Evolutionary conservation across 257 asterid genomes (phyloP), one percentile per base, ranked within the genome.

Genomic region (Salvia hispanica): DNA sequence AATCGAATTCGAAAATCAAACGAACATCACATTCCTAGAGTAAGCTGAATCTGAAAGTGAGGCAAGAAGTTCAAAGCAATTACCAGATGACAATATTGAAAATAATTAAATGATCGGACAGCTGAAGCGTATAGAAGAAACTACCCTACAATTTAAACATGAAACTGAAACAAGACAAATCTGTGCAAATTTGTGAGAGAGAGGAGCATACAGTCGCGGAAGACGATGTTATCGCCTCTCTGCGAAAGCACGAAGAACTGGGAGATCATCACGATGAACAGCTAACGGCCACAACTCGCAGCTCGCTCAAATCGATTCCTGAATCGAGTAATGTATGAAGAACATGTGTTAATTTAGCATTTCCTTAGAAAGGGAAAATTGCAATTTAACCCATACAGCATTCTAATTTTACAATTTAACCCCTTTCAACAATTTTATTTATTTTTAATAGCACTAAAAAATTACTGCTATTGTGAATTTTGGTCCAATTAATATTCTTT

Each of bases 181-280:
- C 28, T 14, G 56, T 47, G 53, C 50, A 37, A 73, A 18, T 39
- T 47, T 44, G 1, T 33, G 28, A 25, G 31, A 5, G 43, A 52
- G 43, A 54, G 33, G 74, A 72, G 61, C 87, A 37, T 52, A 94
- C 99, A 94, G 73, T 94, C 99, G 40, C 99, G 93, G 66, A 94
- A 91, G 66, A 94, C 96, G 86, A 94, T 94, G 83, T 88, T 94
- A 54, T 94, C 99, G 84, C 98, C 98, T 78, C 98, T 87, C 77
- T 91, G 99, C 7, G 99, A 94, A 65, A 94, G 99, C 54, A 94
- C 96, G 71, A 94, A 94, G 84, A 94, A 91, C 80, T 94, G 99
- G 43, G 99, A 94, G 77, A 94, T 91, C 96, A 94, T 91, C 66
- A 45, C 66, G 31, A 25, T 25, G 31, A 25, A 25, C 31, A 25